These are phyloP conservation scores for Fusarium nematophilum DNA, from an alignment of 2,329 filamentous ascomycete genomes.

Conservation along the genomic window DNA sequence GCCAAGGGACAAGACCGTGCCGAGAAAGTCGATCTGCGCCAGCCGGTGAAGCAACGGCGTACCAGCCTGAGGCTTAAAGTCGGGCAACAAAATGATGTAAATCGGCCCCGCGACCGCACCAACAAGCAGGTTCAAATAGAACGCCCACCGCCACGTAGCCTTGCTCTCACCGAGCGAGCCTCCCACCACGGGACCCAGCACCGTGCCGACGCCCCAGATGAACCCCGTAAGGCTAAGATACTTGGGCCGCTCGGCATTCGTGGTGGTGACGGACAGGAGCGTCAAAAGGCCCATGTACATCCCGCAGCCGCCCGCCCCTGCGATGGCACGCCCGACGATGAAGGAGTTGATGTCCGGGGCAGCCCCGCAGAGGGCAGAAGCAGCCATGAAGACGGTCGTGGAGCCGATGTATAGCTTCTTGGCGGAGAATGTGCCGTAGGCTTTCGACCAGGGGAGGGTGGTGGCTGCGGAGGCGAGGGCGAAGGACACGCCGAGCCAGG, in stretches of 20 bases:
- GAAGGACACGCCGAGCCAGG: conserved; percentile 42
- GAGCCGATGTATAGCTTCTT: conserved; percentile 39
- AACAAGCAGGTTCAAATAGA: conserved; percentile 27
- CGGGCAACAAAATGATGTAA: conserved; percentile 17
- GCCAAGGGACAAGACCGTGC: conserved; percentile 54
- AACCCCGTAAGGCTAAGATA: conserved; percentile 39
- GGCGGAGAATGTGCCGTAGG: conserved; percentile 38
- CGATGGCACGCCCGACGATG: conserved; percentile 57
- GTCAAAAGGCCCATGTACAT: conserved; percentile 39
- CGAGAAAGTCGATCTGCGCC: conserved; percentile 53
- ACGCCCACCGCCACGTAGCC: conserved; percentile 45
- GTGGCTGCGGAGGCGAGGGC: conserved; percentile 24
- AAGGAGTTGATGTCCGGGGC: conserved; percentile 55
- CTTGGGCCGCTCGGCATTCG: conserved; percentile 27
- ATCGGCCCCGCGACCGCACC: conserved; percentile 17
- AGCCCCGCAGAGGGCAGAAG: conserved; percentile 52
- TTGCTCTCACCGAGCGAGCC: conserved; percentile 15
- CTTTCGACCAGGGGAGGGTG: conserved; percentile 21
- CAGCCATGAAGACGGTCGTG: conserved; percentile 41
- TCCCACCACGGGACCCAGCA: conserved; percentile 50
- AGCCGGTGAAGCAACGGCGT: neutral
- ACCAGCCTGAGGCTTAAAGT: conserved; percentile 12
- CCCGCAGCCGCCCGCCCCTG: conserved; percentile 54
- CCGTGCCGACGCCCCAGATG: conserved; percentile 54
- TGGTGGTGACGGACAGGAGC: conserved; percentile 23